phyloP scores from a whole-genome alignment of 2,329 filamentous ascomycete species.

The Pseudogymnoascus sp. region DNA sequence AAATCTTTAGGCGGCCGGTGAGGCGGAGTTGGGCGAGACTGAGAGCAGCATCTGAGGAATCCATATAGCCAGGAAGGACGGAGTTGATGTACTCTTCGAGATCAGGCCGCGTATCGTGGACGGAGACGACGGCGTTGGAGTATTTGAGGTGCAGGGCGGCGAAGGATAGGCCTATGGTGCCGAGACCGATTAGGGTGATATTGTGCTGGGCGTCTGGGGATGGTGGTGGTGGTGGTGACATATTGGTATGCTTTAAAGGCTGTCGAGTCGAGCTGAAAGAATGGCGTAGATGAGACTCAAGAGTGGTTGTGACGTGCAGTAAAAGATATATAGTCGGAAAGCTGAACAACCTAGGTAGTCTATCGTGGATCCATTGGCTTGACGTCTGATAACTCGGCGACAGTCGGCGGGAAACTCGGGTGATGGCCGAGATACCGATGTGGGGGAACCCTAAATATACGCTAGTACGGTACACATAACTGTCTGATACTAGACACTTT shows the following conservation, averaged over 20 bases:
- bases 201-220: background rate
- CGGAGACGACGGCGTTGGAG: conserved; percentile 26
- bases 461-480: too few species aligned
- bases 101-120: conserved; percentile 45
- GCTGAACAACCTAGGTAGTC: too few species aligned
- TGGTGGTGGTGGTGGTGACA: background rate
- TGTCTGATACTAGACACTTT: too few species aligned
- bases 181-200: conserved; percentile 33
- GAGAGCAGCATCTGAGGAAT: background rate
- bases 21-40: conserved; percentile 18
- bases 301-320: too few species aligned
- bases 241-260: background rate
- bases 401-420: too few species aligned
- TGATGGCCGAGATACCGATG: too few species aligned
- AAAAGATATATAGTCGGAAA: too few species aligned
- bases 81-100: conserved; percentile 36
- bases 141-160: conserved; percentile 45
- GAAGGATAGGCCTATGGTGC: conserved; percentile 50
- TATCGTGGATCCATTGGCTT: too few species aligned
- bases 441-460: too few species aligned
- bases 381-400: too few species aligned
- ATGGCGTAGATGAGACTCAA: background rate
- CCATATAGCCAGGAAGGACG: conserved; percentile 31
- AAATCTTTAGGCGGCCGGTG: conserved; percentile 30
- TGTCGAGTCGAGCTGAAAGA: background rate